A percentile compares a stretch with the other conserved stretches of the same genome.
Conservation (phyloP, 345 rosid species). For the Ricinus communis region DNA sequence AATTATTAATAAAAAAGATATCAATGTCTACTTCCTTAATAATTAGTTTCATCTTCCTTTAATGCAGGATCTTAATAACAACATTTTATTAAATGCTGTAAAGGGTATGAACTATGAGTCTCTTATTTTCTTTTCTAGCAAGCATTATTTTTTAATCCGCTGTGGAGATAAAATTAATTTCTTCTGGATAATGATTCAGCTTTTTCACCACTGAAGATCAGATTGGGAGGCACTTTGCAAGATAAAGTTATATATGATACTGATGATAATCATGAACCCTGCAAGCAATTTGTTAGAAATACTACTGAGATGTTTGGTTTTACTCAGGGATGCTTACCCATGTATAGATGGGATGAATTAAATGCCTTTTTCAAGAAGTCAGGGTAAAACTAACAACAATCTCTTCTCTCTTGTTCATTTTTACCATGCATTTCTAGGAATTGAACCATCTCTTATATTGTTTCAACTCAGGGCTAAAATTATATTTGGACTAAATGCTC, state of each 20-base stretch:
- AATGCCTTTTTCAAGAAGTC: constrained; percentile 59
- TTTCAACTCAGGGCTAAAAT: constrained; percentile 55
- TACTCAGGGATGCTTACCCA: constrained; percentile 59
- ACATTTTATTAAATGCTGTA: constrained; percentile 53
- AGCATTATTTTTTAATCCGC: too few relatives aligned
- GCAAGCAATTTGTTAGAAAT: constrained; percentile 43
- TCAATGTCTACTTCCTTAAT: too few relatives aligned
- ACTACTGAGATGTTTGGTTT: constrained; percentile 53
- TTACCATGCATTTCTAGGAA: background rate
- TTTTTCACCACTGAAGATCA: constrained; percentile 66
- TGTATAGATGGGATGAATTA: constrained; percentile 70
- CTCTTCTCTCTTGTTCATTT: background rate
- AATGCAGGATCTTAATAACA: constrained; percentile 57
- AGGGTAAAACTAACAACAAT: constrained; percentile 35
- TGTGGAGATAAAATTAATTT: background rate
- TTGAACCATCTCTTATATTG: background rate
- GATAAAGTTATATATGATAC: constrained; percentile 62
- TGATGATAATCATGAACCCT: constrained; percentile 38
- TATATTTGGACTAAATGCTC: constrained; percentile 78
- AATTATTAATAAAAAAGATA: too few relatives aligned
- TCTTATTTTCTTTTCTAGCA: too few relatives aligned
- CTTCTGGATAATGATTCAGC: constrained; percentile 36
- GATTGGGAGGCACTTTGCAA: constrained; percentile 71
- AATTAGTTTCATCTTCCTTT: constrained; percentile 4
- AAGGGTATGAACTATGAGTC: constrained; percentile 54